These are phyloP conservation scores for Auricularia cornea DNA, from an alignment of 768 basidiomycete species.

Conservation along the genomic window DNA sequence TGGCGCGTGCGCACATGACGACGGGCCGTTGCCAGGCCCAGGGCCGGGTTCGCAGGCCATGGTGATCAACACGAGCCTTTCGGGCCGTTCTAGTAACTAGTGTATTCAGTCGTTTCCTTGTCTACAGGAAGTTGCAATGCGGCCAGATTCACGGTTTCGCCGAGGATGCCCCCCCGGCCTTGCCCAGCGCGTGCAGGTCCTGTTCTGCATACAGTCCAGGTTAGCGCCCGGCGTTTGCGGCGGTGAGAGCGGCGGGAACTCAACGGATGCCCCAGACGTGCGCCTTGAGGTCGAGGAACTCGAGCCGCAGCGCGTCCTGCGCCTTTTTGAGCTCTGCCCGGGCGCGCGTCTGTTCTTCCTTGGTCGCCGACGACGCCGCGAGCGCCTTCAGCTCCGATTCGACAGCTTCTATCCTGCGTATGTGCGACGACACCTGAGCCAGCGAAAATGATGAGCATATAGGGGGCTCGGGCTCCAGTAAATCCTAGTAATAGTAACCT, in stretches of 20 bases:
- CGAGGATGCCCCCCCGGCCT: slow-evolving; percentile 25
- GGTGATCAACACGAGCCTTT: no score
- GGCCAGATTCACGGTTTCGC: neutral
- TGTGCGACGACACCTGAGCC: slow-evolving; percentile 68
- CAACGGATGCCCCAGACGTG: slow-evolving; percentile 84
- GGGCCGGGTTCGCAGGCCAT: no score
- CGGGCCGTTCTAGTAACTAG: neutral
- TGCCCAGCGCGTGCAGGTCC: slow-evolving; percentile 65
- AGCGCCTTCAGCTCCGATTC: slow-evolving; percentile 84
- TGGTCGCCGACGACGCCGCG: slow-evolving; percentile 52
- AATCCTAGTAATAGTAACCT: slow-evolving; percentile 50
- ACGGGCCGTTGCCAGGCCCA: neutral
- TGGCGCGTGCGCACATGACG: slow-evolving; percentile 5
- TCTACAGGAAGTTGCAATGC: neutral
- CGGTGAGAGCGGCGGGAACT: slow-evolving; percentile 25
- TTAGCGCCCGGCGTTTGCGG: neutral
- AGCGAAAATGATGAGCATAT: neutral
- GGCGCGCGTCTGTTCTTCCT: slow-evolving; percentile 71
- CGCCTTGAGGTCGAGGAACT: slow-evolving; percentile 71
- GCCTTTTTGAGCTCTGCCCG: slow-evolving; percentile 81
- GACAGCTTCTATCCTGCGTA: slow-evolving; percentile 74
- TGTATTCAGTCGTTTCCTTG: neutral
- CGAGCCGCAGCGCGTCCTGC: slow-evolving; percentile 75
- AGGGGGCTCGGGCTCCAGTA: no score
- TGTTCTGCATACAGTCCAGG: slow-evolving; percentile 44